Evolutionary conservation across 1,284 basidiomycete genomes (phyloP).

Genomic region (Abortiporus biennis): DNA sequence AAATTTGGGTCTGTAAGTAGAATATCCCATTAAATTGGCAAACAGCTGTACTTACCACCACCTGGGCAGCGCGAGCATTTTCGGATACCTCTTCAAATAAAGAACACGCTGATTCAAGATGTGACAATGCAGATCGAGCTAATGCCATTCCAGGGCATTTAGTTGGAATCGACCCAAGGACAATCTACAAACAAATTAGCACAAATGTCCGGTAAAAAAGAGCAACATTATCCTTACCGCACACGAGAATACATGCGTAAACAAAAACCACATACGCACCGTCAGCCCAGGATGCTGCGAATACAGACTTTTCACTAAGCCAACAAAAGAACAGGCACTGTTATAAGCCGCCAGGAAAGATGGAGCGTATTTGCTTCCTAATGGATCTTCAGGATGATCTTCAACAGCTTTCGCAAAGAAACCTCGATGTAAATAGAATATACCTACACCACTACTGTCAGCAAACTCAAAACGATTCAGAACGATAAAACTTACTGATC

Average conservation of each 20-base stretch:
- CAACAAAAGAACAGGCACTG: conserved; percentile 63
- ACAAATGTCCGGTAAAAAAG: conserved; percentile 5
- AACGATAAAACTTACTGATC: conserved; percentile 42
- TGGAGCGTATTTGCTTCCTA: conserved; percentile 63
- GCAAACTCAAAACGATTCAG: conserved; percentile 1
- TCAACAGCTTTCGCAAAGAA: conserved; percentile 67
- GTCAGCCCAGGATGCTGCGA: conserved; percentile 59
- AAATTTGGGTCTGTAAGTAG: conserved; percentile 1
- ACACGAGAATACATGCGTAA: conserved; percentile 69
- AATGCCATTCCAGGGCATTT: conserved; percentile 54
- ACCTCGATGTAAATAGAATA: conserved; percentile 69
- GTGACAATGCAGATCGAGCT: conserved; percentile 54
- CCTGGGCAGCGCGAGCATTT: conserved; percentile 46
- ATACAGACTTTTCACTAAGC: conserved; percentile 54
- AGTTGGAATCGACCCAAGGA: conserved; percentile 59
- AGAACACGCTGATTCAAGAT: conserved; percentile 54
- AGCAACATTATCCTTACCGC: conserved; percentile 38
- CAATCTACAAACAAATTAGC: conserved; percentile 38
- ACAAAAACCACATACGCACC: conserved; percentile 68
- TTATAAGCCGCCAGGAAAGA: conserved; percentile 62
- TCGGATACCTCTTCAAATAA: conserved; percentile 50
- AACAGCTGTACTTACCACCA: conserved; percentile 38
- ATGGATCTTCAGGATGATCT: conserved; percentile 53
- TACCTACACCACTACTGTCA: conserved; percentile 29
- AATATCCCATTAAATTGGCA: conserved; percentile 1